phyloP scores from a whole-genome alignment of 2,329 filamentous ascomycete species.

The Fonsecaea monophora region DNA sequence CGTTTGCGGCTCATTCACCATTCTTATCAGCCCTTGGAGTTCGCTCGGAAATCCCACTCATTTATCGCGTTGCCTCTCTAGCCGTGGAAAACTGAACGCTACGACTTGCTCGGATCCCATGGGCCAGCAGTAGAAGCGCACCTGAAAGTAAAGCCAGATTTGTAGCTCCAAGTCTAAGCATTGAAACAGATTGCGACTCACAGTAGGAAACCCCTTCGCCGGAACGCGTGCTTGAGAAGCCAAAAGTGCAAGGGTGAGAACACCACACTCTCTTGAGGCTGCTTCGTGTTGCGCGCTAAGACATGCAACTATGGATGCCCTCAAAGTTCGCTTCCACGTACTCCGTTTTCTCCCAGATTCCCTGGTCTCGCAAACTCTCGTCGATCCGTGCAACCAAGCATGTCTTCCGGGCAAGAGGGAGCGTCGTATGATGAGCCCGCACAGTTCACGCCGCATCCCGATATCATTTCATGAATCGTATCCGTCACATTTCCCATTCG shows the following conservation, averaged over 20 bases:
- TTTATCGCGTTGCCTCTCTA: not conserved
- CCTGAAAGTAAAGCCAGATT: not conserved
- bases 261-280: not conserved
- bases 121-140: not conserved
- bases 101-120: not conserved
- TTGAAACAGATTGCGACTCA: not conserved
- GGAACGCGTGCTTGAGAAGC: not conserved
- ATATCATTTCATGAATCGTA: not conserved
- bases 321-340: not conserved
- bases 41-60: not conserved
- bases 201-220: not conserved
- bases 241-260: not conserved
- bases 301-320: not conserved
- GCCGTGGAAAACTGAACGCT: not conserved
- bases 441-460: not conserved
- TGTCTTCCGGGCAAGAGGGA: not conserved
- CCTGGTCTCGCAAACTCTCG: not conserved
- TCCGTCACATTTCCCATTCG: conserved; percentile 14
- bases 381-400: not conserved
- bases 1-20: not conserved
- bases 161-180: not conserved
- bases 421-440: not conserved
- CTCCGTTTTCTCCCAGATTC: not conserved
- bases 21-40: not conserved
- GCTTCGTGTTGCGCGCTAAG: not conserved